Evolutionary conservation across 2,329 filamentous ascomycete species (phyloP), one percentile per base, ranked within the genome.

Genomic region (Aspergillus sclerotialis): DNA sequence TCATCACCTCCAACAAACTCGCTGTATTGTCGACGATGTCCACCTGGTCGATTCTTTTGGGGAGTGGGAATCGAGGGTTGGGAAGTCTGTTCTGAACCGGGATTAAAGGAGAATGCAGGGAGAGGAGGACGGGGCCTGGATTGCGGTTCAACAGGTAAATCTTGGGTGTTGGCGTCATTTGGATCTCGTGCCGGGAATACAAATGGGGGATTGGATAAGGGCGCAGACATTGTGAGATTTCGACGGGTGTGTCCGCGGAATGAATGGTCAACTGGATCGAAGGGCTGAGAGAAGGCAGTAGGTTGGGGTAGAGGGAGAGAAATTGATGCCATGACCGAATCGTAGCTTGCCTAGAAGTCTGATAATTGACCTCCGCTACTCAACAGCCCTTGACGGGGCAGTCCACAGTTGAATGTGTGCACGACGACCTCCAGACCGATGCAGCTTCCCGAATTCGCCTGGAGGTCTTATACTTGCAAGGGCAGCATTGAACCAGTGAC

Each of bases 1-100:
- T 49, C 67, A 38, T 63, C 60, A 6, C 83, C 84, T 24, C 86
- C 86, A 30, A 93, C 84, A 51, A 93, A 88, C 56, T 94, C 88
- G 56, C 88, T 94, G 17, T 80, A 83, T 35, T 84, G 84, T 50
- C 89, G 76, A 49, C 81, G 75, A 54, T 88, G 84, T 14, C 80
- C 78, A 19, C 65, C 64, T 15, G 73, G 66, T 40, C 76, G 70
- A 13, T 35, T 28, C 25, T 27, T 9, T 7, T 73, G 68, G 12
- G 79, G 71, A 5, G 66, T 58, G 2, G 76, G 73, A n/a, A 74
- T 73, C 11, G 72, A 60, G 0, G 75, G 71, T 10, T 77, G 75
- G 28, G 51, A 39, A 36, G 50, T 42, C 16, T 58, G 41, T 16
- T 42, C 33, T 10, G 50, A 47, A 30, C 61, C 53, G 7, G 58